Conservation (phyloP, 345 rosid genomes). For the Hibiscus tridactylites region DNA sequence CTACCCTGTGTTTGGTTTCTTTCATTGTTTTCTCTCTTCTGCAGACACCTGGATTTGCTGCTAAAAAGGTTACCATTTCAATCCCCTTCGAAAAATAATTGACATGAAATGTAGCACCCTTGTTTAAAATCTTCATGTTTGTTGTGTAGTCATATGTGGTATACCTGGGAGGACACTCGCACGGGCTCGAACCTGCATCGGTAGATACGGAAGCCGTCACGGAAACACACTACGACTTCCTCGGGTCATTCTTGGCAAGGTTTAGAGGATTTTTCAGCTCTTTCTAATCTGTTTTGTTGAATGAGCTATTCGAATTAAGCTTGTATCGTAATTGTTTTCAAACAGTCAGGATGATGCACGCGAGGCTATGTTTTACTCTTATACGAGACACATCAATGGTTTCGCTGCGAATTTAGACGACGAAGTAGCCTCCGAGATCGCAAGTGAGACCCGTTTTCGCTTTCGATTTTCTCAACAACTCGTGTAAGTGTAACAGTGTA, state of each 20-base stretch:
- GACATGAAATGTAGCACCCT: neutral
- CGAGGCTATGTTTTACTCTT: constrained; percentile 62
- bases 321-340: neutral
- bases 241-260: constrained; percentile 66
- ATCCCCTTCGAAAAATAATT: neutral
- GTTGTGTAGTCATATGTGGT: constrained; percentile 47
- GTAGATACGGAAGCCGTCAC: constrained; percentile 33
- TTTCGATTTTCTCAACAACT: neutral
- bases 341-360: constrained; percentile 41
- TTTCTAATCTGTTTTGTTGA: neutral
- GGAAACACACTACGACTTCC: constrained; percentile 53
- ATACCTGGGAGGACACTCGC: constrained; percentile 74
- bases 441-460: constrained; percentile 26
- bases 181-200: constrained; percentile 28
- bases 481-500: neutral
- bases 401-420: constrained; percentile 68
- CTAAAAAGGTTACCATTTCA: constrained; percentile 36
- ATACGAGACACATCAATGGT: constrained; percentile 71
- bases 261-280: constrained; percentile 1
- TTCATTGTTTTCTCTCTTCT: constrained; percentile 20
- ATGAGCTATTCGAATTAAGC: neutral
- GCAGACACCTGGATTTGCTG: constrained; percentile 29
- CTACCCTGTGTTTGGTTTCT: constrained; percentile 14
- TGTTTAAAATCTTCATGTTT: neutral
- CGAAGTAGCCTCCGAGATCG: constrained; percentile 40